Conservation (phyloP, 164 flowering plant species). For the Macadamia tetraphylla region DNA sequence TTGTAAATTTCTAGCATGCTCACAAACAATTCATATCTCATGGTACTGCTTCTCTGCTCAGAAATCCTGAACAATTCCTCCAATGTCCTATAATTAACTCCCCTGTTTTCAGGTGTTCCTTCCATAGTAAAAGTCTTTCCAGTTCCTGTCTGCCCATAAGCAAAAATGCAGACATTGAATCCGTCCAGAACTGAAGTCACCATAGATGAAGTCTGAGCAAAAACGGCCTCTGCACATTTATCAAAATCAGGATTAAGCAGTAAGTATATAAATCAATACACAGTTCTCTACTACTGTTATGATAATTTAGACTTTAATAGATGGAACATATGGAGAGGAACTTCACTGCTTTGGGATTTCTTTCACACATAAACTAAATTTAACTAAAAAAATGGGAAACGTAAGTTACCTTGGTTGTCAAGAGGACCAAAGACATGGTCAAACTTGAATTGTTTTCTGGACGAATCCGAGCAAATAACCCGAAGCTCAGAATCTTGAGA, state of each 20-base stretch:
- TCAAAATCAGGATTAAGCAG: neutral
- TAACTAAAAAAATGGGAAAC: too few relatives aligned
- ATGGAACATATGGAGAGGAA: too few relatives aligned
- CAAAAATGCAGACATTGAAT: constrained; percentile 86
- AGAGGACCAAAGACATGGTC: constrained; percentile 73
- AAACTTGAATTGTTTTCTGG: constrained; percentile 73
- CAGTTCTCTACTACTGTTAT: too few relatives aligned
- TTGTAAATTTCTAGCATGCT: constrained; percentile 93
- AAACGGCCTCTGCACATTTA: constrained; percentile 61
- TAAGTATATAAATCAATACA: neutral
- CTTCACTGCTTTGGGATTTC: too few relatives aligned
- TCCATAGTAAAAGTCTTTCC: constrained; percentile 96
- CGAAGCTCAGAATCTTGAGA: constrained; percentile 63
- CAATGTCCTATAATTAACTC: constrained; percentile 80
- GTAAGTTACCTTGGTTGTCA: constrained; percentile 72
- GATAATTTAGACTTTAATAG: too few relatives aligned
- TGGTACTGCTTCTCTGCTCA: constrained; percentile 36
- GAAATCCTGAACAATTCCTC: constrained; percentile 66
- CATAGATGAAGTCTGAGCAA: constrained; percentile 62
- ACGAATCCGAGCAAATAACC: constrained; percentile 51
- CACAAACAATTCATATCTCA: constrained; percentile 60
- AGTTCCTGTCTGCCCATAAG: constrained; percentile 95
- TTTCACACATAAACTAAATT: too few relatives aligned
- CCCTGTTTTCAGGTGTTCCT: constrained; percentile 73
- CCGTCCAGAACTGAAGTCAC: constrained; percentile 85